Percentiles rank a stretch among this genome's conserved stretches.
Evolutionary conservation across 164 flowering plant species (phyloP).

Genomic region (Santalum album): DNA sequence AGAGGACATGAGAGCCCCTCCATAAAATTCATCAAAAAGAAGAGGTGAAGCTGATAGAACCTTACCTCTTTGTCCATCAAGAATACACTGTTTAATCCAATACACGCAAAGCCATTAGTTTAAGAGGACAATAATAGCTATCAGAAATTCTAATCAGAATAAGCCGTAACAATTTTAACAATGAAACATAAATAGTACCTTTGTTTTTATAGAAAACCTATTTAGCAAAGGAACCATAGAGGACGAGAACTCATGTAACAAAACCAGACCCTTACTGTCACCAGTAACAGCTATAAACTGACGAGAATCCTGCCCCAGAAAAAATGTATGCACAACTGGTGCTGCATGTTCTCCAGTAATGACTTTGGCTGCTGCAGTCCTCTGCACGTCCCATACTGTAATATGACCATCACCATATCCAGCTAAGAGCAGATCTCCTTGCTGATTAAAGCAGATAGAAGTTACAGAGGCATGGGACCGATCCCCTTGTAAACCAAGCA

Average conservation of each 20-base stretch:
- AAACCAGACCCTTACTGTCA: slow-evolving; percentile 81
- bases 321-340: slow-evolving; percentile 78
- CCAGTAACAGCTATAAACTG: slow-evolving; percentile 89
- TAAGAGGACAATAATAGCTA: not conserved
- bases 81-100: slow-evolving; percentile 55
- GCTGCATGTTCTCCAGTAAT: slow-evolving; percentile 73
- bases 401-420: slow-evolving; percentile 92
- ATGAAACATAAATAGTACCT: slow-evolving; percentile 46
- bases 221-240: slow-evolving; percentile 64
- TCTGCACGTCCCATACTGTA: slow-evolving; percentile 84
- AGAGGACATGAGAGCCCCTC: slow-evolving; percentile 27
- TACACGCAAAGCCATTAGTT: slow-evolving; percentile 7
- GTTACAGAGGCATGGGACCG: slow-evolving; percentile 66
- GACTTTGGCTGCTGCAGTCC: slow-evolving; percentile 51
- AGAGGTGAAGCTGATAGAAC: slow-evolving; percentile 85
- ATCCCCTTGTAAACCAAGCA: slow-evolving; percentile 79
- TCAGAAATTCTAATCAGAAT: too few species aligned
- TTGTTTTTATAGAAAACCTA: slow-evolving; percentile 47
- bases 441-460: slow-evolving; percentile 92
- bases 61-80: slow-evolving; percentile 79
- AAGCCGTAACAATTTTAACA: too few species aligned
- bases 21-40: slow-evolving; percentile 46
- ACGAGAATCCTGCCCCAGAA: slow-evolving; percentile 82
- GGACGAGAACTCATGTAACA: slow-evolving; percentile 55
- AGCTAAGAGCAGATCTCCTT: slow-evolving; percentile 85